Conservation (phyloP, 2,329 filamentous ascomycete species). For the Tricladium varicosporioides region DNA sequence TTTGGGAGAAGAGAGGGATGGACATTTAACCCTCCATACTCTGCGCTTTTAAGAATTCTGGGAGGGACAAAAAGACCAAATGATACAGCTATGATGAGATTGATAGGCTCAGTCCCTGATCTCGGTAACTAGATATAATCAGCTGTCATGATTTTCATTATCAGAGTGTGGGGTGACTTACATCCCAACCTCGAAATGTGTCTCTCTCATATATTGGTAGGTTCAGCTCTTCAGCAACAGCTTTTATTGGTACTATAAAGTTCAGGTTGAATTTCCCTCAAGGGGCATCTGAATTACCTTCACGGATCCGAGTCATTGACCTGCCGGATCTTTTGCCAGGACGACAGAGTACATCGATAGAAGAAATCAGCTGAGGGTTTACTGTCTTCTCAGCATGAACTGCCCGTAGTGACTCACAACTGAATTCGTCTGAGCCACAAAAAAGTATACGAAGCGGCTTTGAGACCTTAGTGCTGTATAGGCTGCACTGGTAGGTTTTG, state of each 20-base stretch:
- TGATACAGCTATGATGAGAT: constrained; percentile 87
- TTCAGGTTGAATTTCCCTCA: not conserved
- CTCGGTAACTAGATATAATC: constrained; percentile 49
- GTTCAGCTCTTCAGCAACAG: constrained; percentile 58
- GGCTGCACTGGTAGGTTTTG: not conserved
- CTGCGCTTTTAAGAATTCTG: constrained; percentile 65
- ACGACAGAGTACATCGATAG: constrained; percentile 82
- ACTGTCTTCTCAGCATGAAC: constrained; percentile 58
- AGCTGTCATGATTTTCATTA: not conserved
- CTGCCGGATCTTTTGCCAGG: constrained; percentile 77
- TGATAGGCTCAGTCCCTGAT: constrained; percentile 47
- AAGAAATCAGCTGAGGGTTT: constrained; percentile 58
- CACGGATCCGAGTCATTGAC: constrained; percentile 56
- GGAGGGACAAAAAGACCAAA: constrained; percentile 88
- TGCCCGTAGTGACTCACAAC: constrained; percentile 71
- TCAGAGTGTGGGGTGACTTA: constrained; percentile 39
- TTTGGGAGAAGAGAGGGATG: constrained; percentile 90
- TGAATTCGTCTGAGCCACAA: constrained; percentile 92
- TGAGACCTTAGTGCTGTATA: constrained; percentile 12
- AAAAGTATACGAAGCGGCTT: constrained; percentile 81
- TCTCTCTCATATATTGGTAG: constrained; percentile 73
- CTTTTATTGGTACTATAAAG: constrained; percentile 67
- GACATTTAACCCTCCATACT: constrained; percentile 87
- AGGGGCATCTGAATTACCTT: constrained; percentile 24
- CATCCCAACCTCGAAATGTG: constrained; percentile 80